A percentile compares a stretch with the other conserved stretches of the same genome.
Evolutionary conservation across 805 yeast genomes (phyloP).

Genomic region (Millerozyma miso): DNA sequence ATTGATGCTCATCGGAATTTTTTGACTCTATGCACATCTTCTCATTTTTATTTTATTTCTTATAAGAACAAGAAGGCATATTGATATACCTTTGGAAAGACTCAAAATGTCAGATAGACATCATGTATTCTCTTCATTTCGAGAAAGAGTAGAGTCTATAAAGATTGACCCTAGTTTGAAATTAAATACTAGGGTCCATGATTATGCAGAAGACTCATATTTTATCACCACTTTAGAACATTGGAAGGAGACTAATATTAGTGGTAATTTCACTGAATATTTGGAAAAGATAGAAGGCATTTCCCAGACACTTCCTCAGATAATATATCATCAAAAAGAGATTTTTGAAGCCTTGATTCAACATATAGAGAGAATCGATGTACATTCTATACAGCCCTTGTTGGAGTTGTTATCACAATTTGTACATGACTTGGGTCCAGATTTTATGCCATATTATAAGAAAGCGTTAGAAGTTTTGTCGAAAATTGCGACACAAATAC

Average conservation of each 20-base stretch:
- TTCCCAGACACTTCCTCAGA: slow-evolving; percentile 72
- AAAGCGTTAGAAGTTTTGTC: slow-evolving; percentile 49
- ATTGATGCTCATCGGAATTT: neutral
- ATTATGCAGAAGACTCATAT: slow-evolving; percentile 72
- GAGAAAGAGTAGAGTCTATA: slow-evolving; percentile 77
- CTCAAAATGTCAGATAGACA: slow-evolving; percentile 52
- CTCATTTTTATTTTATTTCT: neutral
- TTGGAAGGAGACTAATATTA: slow-evolving; percentile 84
- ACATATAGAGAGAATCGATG: slow-evolving; percentile 55
- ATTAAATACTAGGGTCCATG: slow-evolving; percentile 56
- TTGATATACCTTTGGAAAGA: slow-evolving; percentile 18
- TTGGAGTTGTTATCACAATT: slow-evolving; percentile 77
- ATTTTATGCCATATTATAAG: slow-evolving; percentile 69
- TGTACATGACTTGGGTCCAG: slow-evolving; percentile 89
- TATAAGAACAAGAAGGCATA: neutral
- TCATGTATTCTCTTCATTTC: slow-evolving; percentile 69
- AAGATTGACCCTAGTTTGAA: slow-evolving; percentile 70
- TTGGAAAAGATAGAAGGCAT: slow-evolving; percentile 49
- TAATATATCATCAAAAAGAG: slow-evolving; percentile 62
- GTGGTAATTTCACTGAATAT: slow-evolving; percentile 66
- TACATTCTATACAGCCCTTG: slow-evolving; percentile 71
- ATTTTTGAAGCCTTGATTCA: slow-evolving; percentile 50
- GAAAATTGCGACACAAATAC: slow-evolving; percentile 35
- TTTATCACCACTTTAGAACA: slow-evolving; percentile 74
- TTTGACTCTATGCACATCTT: neutral